Evolutionary conservation across 164 flowering plant genomes (phyloP), one percentile per base, ranked within the genome.

Genomic region (Liquidambar formosana): DNA sequence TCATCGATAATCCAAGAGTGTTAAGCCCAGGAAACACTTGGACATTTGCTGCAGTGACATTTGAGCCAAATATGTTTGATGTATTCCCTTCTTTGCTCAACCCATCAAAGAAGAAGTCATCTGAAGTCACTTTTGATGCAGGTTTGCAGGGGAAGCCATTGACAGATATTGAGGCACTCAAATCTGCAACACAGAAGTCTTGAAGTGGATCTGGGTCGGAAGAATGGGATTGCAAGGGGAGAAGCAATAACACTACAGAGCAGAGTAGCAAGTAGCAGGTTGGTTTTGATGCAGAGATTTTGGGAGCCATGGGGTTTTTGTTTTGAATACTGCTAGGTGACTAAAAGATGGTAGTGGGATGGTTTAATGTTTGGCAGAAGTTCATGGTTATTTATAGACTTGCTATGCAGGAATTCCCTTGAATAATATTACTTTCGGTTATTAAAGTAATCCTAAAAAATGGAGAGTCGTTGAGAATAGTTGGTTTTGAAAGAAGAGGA

Each of bases 71-170:
- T 11, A 15, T 0, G 61, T 82, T 86, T 0, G 60, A 21, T 4
- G 86, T 83, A 79, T 83, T 77, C 0, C 82, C 91, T 64, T 80
- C 86, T 28, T 70, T 69, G 61, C 12, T 70, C 5, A 91, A 68
- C 6, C 89, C 93, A 57, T 74, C 69, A 47, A 82, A 88, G 86
- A 88, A 83, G 78, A 91, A 89, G 66, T 91, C 93, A 10, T 73
- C 79, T 10, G 90, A 76, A 44, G 80, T 76, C 1, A 79, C 85
- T 16, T 79, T 16, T 8, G 90, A 76, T 13, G 27, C 65, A 8
- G 84, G 81, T 72, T 91, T 91, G 88, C 97, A 91, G 9, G 86
- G 84, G 67, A 88, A 88, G 56, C 91, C 93, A 56, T 87, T 88
- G 1, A 84, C 61, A 1, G 82, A 63, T 26, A 49, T 27, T 12